A percentile compares a stretch with the other conserved stretches of the same genome.
phyloP scores from a whole-genome alignment of 2,329 filamentous ascomycete genomes.

The Emericellopsis cladophorae region DNA sequence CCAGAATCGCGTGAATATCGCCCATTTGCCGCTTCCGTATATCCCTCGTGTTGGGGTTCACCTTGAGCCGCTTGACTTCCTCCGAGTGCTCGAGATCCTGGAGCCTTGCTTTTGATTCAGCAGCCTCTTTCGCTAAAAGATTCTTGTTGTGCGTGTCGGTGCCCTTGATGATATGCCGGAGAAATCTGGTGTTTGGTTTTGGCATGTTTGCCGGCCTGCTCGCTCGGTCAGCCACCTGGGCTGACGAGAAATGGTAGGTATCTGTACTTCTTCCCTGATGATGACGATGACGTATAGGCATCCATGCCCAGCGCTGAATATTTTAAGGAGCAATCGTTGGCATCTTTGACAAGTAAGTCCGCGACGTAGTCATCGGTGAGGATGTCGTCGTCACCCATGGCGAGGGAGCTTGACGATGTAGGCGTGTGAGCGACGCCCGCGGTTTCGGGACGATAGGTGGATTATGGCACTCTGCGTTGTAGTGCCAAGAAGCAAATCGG shows the following conservation, averaged over 20 bases:
- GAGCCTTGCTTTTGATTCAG: constrained; percentile 63
- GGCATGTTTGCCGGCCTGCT: constrained; percentile 53
- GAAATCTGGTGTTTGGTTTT: constrained; percentile 84
- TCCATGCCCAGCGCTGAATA: constrained; percentile 66
- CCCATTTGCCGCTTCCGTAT: constrained; percentile 46
- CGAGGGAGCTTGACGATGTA: not conserved
- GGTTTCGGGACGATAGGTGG: too few species aligned
- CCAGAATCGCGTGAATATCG: constrained; percentile 46
- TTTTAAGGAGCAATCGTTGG: constrained; percentile 56
- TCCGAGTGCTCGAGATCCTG: constrained; percentile 41
- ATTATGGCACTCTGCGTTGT: too few species aligned
- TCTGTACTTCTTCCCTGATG: constrained; percentile 25
- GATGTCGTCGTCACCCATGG: constrained; percentile 33
- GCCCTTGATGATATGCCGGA: constrained; percentile 77
- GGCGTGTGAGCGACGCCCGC: too few species aligned
- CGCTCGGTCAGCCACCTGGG: not conserved
- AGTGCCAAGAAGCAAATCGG: too few species aligned
- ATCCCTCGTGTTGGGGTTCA: constrained; percentile 32
- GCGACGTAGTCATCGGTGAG: constrained; percentile 71
- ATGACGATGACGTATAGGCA: constrained; percentile 32
- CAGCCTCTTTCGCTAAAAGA: constrained; percentile 69
- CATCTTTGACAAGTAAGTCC: constrained; percentile 67
- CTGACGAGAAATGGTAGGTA: not conserved
- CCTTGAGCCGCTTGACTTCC: constrained; percentile 27
- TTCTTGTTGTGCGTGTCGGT: constrained; percentile 84